phyloP scores from a whole-genome alignment of 495 filamentous ascomycete genomes.

The Stereocaulon alpinum region DNA sequence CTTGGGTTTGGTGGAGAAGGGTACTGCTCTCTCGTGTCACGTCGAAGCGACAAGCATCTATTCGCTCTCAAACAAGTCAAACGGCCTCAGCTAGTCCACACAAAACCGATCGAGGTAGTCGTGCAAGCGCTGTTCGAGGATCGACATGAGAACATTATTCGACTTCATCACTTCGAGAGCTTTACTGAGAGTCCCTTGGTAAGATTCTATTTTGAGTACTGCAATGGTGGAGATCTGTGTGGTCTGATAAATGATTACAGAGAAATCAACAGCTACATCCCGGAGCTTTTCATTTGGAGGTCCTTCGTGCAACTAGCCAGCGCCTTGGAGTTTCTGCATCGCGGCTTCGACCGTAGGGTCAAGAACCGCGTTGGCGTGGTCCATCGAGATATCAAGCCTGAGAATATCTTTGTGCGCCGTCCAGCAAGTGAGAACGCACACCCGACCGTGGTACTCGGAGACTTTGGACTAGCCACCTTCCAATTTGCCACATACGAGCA shows the following conservation, averaged over 20 bases:
- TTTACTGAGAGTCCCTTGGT: neutral
- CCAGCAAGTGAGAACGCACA: constrained; percentile 25
- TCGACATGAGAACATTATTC: constrained; percentile 17
- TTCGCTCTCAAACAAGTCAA: constrained; percentile 14
- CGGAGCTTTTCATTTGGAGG: constrained; percentile 94
- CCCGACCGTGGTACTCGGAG: constrained; percentile 51
- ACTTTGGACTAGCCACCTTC: constrained; percentile 82
- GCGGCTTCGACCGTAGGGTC: constrained; percentile 30
- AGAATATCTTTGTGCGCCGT: constrained; percentile 78
- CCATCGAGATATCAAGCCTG: constrained; percentile 95
- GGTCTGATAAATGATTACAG: constrained; percentile 53
- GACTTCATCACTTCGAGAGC: constrained; percentile 2
- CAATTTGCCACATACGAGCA: constrained; percentile 76
- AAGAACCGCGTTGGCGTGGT: constrained; percentile 49
- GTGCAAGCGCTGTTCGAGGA: constrained; percentile 1
- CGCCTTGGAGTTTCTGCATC: constrained; percentile 86
- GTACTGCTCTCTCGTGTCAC: neutral
- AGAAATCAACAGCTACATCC: constrained; percentile 73
- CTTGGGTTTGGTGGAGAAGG: constrained; percentile 14
- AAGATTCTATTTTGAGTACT: constrained; percentile 99
- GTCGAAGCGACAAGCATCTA: neutral
- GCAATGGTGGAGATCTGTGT: constrained; percentile 80
- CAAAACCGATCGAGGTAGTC: constrained; percentile 8
- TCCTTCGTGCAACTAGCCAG: constrained; percentile 88
- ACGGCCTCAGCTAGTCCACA: neutral